These are phyloP conservation scores for Alliaria petiolata DNA, from an alignment of 345 rosid species.

Conservation along the genomic window DNA sequence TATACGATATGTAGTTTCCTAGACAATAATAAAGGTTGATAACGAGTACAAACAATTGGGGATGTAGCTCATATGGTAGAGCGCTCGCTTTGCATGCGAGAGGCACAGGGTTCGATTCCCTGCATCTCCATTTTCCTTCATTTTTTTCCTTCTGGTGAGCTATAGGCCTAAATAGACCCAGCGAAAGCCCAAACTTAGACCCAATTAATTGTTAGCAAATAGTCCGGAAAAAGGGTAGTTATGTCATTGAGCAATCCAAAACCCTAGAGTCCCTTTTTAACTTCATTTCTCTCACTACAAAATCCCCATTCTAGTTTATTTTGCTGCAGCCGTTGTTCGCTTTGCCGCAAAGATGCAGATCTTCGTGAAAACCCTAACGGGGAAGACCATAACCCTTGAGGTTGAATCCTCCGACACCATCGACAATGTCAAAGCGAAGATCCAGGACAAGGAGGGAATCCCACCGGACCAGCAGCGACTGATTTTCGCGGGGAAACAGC, in stretches of 20 bases:
- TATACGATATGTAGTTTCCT: no score
- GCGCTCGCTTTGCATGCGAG: conserved; percentile 98
- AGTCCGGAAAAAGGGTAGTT: not conserved
- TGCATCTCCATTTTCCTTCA: not conserved
- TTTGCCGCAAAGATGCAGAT: conserved; percentile 49
- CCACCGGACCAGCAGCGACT: conserved; percentile 36
- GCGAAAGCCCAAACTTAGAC: not conserved
- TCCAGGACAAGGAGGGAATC: conserved; percentile 38
- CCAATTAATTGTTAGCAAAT: not conserved
- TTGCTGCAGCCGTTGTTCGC: not conserved
- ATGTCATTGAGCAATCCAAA: not conserved
- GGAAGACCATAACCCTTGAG: conserved; percentile 71
- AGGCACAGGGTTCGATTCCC: conserved; percentile 48
- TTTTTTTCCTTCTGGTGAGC: not conserved
- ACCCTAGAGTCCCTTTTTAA: conserved; percentile 8
- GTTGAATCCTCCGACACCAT: conserved; percentile 36
- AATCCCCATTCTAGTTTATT: not conserved
- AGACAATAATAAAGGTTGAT: no score
- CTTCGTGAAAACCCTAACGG: conserved; percentile 79
- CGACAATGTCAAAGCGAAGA: conserved; percentile 39
- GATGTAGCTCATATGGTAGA: conserved; percentile 59
- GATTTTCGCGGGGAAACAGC: conserved; percentile 36
- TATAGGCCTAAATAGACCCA: not conserved
- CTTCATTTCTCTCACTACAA: not conserved
- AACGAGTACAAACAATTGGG: no score